Conservation (phyloP, 2,329 filamentous ascomycete species). For the Cadophora luteo-olivacea region DNA sequence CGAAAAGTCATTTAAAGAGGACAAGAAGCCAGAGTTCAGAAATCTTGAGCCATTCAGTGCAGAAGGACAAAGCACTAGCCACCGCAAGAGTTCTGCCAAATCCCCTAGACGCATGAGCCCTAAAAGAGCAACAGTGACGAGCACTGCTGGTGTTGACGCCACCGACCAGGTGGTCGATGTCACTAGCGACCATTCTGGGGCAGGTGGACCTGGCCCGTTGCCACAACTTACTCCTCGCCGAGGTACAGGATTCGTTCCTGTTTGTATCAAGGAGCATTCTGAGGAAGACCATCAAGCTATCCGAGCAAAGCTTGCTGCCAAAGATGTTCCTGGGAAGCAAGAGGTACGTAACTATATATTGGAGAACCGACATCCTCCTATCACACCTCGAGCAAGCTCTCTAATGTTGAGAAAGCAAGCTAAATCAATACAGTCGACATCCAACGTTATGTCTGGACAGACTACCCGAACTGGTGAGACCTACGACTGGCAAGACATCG, state of each 20-base stretch:
- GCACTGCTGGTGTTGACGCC: neutral
- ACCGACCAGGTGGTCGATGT: neutral
- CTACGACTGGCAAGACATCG: constrained; percentile 38
- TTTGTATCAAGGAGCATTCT: constrained; percentile 29
- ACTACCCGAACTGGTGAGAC: constrained; percentile 28
- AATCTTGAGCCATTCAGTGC: constrained; percentile 26
- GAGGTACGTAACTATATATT: constrained; percentile 39
- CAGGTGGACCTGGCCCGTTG: constrained; percentile 17
- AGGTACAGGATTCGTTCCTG: constrained; percentile 20
- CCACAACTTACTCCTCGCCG: constrained; percentile 29
- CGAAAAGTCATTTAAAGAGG: neutral
- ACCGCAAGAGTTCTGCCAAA: constrained; percentile 28
- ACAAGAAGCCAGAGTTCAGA: constrained; percentile 23
- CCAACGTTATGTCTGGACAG: constrained; percentile 20
- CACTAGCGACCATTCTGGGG: neutral
- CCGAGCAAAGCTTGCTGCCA: constrained; percentile 30
- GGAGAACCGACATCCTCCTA: constrained; percentile 30
- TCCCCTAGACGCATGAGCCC: constrained; percentile 33
- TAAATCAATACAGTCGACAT: constrained; percentile 27
- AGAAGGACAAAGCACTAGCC: constrained; percentile 9
- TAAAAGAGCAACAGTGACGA: neutral
- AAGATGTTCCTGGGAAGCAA: constrained; percentile 33
- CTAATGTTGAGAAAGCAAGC: constrained; percentile 32
- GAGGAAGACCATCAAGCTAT: constrained; percentile 33
- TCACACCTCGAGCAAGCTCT: constrained; percentile 36